These are phyloP conservation scores for Kregervanrija fluxuum DNA, from an alignment of 805 yeast species.

Conservation along the genomic window DNA sequence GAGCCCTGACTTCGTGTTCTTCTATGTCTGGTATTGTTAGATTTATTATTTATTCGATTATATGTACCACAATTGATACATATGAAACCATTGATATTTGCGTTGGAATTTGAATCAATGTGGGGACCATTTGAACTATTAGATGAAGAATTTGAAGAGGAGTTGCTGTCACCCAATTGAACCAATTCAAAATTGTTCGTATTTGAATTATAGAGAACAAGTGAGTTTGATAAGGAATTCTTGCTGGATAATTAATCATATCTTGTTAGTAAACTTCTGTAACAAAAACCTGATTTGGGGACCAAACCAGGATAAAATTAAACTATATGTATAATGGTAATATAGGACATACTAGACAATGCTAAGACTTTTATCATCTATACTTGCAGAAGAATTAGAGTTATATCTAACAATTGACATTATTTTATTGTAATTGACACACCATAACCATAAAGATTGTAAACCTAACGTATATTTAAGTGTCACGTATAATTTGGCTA, in stretches of 20 bases:
- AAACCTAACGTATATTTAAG: no score
- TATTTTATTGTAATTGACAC: background rate
- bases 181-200: slow-evolving; percentile 23
- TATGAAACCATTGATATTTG: slow-evolving; percentile 7
- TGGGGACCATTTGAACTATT: background rate
- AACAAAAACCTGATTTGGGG: background rate
- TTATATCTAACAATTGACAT: slow-evolving; percentile 18
- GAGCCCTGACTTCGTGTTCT: background rate
- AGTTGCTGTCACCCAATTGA: slow-evolving; percentile 9
- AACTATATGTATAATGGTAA: background rate
- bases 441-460: no score
- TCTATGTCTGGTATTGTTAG: background rate
- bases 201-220: slow-evolving; percentile 24
- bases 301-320: background rate
- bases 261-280: background rate
- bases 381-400: slow-evolving; percentile 1
- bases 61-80: slow-evolving; percentile 25
- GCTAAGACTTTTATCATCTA: background rate
- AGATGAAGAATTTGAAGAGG: background rate
- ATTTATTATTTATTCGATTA: background rate
- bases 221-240: slow-evolving; percentile 19
- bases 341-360: slow-evolving; percentile 4
- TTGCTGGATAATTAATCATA: slow-evolving; percentile 6
- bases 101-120: background rate
- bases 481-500: no score